These are phyloP conservation scores for Leccinum uliginosum DNA, from an alignment of 768 basidiomycete species.

Conservation along the genomic window DNA sequence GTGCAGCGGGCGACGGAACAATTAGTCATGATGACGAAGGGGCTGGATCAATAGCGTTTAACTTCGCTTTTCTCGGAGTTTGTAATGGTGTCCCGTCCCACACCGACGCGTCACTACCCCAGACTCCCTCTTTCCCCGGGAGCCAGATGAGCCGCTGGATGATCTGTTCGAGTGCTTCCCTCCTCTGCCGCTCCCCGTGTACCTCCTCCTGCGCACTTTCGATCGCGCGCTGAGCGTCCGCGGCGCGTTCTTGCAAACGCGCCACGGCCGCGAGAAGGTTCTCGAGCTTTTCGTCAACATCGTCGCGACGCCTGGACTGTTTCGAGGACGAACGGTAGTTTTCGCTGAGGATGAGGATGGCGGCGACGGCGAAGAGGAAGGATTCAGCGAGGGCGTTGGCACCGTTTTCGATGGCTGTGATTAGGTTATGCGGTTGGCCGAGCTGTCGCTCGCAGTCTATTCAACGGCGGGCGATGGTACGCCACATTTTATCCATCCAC, in stretches of 20 bases:
- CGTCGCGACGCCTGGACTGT: slow-evolving; percentile 62
- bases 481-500: too few species aligned
- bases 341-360: slow-evolving; percentile 69
- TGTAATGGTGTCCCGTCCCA: slow-evolving; percentile 57
- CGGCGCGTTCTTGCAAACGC: slow-evolving; percentile 38
- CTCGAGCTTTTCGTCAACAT: slow-evolving; percentile 69
- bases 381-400: slow-evolving; percentile 83
- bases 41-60: neutral
- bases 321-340: slow-evolving; percentile 70
- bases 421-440: too few species aligned
- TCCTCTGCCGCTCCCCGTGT: slow-evolving; percentile 33
- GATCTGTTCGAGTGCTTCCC: slow-evolving; percentile 62
- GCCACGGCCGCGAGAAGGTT: slow-evolving; percentile 44
- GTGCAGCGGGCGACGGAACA: neutral
- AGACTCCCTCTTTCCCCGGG: slow-evolving; percentile 49
- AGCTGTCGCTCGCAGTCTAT: too few species aligned
- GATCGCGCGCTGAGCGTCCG: slow-evolving; percentile 42
- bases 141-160: slow-evolving; percentile 60
- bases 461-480: too few species aligned
- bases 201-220: slow-evolving; percentile 41
- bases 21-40: slow-evolving; percentile 2
- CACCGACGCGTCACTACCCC: slow-evolving; percentile 41
- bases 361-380: slow-evolving; percentile 77
- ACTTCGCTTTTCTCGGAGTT: slow-evolving; percentile 34
- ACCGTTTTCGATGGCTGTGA: slow-evolving; percentile 82